Evolutionary conservation across 495 filamentous ascomycete genomes (phyloP).

Genomic region (Hyphodiscus hymeniophilus): DNA sequence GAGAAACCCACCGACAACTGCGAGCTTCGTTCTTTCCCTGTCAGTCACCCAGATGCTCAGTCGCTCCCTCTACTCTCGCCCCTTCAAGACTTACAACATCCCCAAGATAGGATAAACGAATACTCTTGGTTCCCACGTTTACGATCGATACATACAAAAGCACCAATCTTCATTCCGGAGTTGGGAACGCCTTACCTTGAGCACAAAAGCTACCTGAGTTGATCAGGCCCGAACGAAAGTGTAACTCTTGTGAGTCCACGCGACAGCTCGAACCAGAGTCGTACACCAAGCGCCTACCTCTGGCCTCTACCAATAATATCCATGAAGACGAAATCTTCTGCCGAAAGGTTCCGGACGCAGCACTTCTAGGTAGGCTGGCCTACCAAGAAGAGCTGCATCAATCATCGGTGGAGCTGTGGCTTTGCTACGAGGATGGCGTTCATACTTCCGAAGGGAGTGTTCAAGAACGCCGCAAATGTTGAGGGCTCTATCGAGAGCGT

Average conservation of each 20-base stretch:
- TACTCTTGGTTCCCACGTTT: too few relatives aligned
- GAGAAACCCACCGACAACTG: not conserved
- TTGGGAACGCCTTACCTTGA: not conserved
- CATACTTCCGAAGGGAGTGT: conserved; percentile 38
- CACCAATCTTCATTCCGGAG: not conserved
- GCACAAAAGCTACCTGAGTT: not conserved
- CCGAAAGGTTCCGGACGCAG: conserved; percentile 12
- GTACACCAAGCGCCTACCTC: not conserved
- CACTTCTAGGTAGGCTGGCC: conserved; percentile 23
- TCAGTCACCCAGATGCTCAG: too few relatives aligned
- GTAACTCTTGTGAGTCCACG: too few relatives aligned
- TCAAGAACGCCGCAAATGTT: conserved; percentile 34
- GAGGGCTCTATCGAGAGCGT: conserved; percentile 39
- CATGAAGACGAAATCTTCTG: not conserved
- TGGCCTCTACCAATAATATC: conserved; percentile 8
- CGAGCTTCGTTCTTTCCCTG: not conserved
- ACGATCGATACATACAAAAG: too few relatives aligned
- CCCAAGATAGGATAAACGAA: too few relatives aligned
- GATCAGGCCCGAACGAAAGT: not conserved
- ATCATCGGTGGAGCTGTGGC: conserved; percentile 3
- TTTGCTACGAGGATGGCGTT: conserved; percentile 21
- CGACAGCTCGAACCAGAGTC: too few relatives aligned
- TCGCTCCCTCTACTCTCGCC: not conserved
- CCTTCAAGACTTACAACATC: not conserved
- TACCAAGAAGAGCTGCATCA: conserved; percentile 22